Base-by-base conservation (phyloP, 2,329 filamentous ascomycete genomes). In the Calonectria montana region DNA sequence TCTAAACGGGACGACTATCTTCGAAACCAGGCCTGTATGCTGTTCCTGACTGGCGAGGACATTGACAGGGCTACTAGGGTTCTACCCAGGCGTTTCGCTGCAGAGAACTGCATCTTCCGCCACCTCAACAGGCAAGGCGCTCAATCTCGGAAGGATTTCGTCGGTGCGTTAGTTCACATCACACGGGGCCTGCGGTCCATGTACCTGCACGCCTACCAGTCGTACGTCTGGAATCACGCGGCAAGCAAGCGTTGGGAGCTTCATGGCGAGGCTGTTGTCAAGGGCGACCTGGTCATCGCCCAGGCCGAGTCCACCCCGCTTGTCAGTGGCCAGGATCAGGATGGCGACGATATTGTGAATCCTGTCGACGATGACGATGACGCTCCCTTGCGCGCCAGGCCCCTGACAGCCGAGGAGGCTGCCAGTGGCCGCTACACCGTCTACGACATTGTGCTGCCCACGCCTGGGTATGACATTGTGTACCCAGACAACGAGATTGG, bases 201-300 rank as follows among this genome's bases (percentile, higher is more conserved):
- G 94, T 99, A 98, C 81, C 92, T 98, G 18, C 97, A 99, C 82
- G 96, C 97, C 6, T 98, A 98, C 84, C 97, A 99, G 83, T 97
- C 94, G 7, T 90, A 95, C 43, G 92, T 99, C 10, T 99, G 96
- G 96, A 99, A 99, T 84, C 90, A 91, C 76, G 94, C 91, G 15
- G 94, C 91, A 2, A 95, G 94, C 75, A 91, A 93, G 77, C 93
- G 97, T 57, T 97, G 95, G 93, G 90, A 91, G 48, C 85, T 90
- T 3, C 93, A 93, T 80, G 95, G 96, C 63, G 83, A 88, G 71
- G 88, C 88, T 67, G 94, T 98, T 18, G 89, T 98, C 16, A 90
- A 93, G 77, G 97, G 97, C 37, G 97, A 99, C 82, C 89, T 99
- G 13, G 91, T 98, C 50, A 87, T 97, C 25, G 81, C 85, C 59